These are phyloP conservation scores for Zelonia costaricensis DNA, from an alignment of 208 protist species.

Conservation along the genomic window DNA sequence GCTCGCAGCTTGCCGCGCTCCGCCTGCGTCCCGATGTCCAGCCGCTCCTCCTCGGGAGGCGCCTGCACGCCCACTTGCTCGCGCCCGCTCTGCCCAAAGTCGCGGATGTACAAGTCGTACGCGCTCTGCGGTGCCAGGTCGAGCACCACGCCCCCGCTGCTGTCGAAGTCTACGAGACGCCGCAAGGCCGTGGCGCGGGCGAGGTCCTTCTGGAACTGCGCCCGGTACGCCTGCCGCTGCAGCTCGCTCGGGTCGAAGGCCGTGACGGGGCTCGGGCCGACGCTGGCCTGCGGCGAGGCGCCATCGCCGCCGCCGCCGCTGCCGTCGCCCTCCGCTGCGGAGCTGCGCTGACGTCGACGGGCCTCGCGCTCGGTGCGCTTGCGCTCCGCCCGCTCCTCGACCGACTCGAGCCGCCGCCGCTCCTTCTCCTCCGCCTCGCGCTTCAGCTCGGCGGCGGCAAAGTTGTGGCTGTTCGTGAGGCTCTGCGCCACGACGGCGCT, in stretches of 20 bases:
- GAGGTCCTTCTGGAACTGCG: constrained; percentile 76
- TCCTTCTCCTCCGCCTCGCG: constrained; percentile 15
- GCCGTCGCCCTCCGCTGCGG: not conserved
- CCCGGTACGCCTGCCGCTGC: constrained; percentile 76
- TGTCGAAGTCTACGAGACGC: constrained; percentile 85
- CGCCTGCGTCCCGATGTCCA: constrained; percentile 45
- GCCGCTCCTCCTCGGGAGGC: constrained; percentile 59
- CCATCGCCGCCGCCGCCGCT: not conserved
- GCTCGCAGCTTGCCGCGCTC: constrained; percentile 52
- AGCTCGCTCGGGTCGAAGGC: constrained; percentile 39
- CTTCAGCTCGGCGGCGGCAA: constrained; percentile 1
- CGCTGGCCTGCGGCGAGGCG: not conserved
- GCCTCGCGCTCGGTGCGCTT: constrained; percentile 52
- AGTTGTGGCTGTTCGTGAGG: constrained; percentile 5
- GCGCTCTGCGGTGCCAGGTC: constrained; percentile 79
- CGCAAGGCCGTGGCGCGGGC: constrained; percentile 69
- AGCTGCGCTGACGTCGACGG: constrained; percentile 22
- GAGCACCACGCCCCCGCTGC: constrained; percentile 51
- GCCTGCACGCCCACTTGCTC: constrained; percentile 60
- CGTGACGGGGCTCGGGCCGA: constrained; percentile 3
- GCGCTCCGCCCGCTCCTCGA: constrained; percentile 37
- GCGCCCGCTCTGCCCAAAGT: constrained; percentile 58
- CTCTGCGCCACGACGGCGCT: constrained; percentile 22
- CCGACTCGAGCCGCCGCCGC: constrained; percentile 15
- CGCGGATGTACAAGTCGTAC: constrained; percentile 88